Evolutionary conservation across 257 asterid genomes (phyloP).

Genomic region (Penstemon eatonii): DNA sequence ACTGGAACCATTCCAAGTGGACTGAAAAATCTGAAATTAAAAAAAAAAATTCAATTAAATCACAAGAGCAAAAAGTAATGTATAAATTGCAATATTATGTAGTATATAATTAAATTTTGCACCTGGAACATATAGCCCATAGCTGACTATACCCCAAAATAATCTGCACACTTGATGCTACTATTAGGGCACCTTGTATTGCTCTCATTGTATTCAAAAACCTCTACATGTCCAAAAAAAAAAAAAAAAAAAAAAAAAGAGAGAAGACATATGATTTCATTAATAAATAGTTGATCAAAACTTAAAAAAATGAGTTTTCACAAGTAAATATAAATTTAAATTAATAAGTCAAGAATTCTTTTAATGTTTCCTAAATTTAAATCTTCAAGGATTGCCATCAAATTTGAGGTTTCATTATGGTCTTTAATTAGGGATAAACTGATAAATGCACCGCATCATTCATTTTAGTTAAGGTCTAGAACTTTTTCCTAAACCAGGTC

Average conservation of each 20-base stretch:
- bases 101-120: constrained; percentile 9
- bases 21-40: constrained; percentile 77
- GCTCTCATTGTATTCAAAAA: constrained; percentile 84
- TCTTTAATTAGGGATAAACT: no score
- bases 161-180: constrained; percentile 96
- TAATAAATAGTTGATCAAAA: no score
- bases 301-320: no score
- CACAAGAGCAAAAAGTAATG: neutral
- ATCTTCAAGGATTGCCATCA: no score
- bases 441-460: no score
- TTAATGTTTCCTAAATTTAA: no score
- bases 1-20: constrained; percentile 99
- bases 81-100: neutral
- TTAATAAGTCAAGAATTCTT: no score
- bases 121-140: constrained; percentile 99
- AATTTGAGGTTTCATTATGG: no score
- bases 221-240: constrained; percentile 51
- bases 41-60: neutral
- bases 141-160: constrained; percentile 93
- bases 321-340: no score
- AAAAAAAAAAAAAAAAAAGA: no score
- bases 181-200: constrained; percentile 88
- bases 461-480: neutral
- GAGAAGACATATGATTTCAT: no score
- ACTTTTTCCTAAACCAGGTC: no score